Evolutionary conservation across 176 grass and related monocot genomes (phyloP), one percentile per base, ranked within the genome.

Genomic region (Pontederia crassipes): DNA sequence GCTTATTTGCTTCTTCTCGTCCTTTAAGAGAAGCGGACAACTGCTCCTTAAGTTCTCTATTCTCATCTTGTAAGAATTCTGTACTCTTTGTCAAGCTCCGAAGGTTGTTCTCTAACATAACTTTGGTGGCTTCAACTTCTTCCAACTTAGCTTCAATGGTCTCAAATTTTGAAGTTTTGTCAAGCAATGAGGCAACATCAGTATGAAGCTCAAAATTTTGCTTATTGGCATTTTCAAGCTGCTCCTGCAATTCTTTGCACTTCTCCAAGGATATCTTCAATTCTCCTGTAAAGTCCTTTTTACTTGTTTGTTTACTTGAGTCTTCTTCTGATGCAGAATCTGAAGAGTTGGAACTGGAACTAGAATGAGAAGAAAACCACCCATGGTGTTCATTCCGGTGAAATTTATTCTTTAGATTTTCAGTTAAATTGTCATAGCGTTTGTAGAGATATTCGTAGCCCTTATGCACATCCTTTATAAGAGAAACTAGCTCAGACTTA

Each of bases 391-490:
- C 67, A 52, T 54, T 72, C 59, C 72, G 45, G 51, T 68, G 72
- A 56, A 75, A 68, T 56, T 75, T 81, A 67, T 73, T 84, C 71
- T 89, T 88, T 65, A 96, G 65, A 48, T 87, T 87, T 54, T 46
- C 54, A 62, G 86, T 82, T 75, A 96, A 75, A 45, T 90, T 58
- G 57, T 79, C 77, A 64, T 84, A 90, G 49, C 81, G 81, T 68
- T 79, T 80, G 67, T 90, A 78, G 67, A 96, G 73, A 54, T 69
- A 53, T 73, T 96, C 52, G 63, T 90, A 96, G 10, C 80, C 81
- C 52, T 83, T 82, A 49, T 90, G 83, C 69, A 96, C 85, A 50
- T 80, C 91, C 74, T 81, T 89, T 62, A 96, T 78, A 50, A 96
- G 83, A 71, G 83, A 90, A 52, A 83, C 74, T 17, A 96, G 51